Conservation (phyloP, 2,329 filamentous ascomycete species). For the Xylariaceae sp. region DNA sequence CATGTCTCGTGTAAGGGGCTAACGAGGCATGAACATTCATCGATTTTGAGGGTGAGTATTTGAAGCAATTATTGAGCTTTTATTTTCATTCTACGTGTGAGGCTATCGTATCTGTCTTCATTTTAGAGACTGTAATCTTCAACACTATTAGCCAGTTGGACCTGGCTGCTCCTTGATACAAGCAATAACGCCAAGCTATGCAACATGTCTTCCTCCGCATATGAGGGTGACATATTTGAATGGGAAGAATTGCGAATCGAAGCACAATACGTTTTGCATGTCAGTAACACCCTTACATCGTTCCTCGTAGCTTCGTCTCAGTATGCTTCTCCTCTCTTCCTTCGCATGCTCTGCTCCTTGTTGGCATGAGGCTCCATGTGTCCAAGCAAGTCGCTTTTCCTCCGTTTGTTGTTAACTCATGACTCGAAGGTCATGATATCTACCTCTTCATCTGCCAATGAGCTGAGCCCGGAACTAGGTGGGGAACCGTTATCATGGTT, state of each 20-base stretch:
- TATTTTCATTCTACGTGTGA: neutral
- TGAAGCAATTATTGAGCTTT: neutral
- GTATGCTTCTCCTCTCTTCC: no score
- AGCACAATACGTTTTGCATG: no score
- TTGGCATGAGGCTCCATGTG: neutral
- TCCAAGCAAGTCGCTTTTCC: neutral
- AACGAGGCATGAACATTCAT: no score
- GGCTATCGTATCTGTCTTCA: neutral
- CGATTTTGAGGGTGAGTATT: no score
- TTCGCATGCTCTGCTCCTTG: neutral
- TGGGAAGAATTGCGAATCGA: constrained; percentile 6
- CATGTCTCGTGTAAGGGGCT: no score
- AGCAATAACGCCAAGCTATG: constrained; percentile 14
- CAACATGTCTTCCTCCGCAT: neutral
- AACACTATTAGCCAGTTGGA: neutral
- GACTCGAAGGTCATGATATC: constrained; percentile 39
- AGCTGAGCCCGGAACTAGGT: constrained; percentile 54
- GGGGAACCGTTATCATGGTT: constrained; percentile 38
- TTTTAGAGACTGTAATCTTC: no score
- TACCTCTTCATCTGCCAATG: constrained; percentile 45
- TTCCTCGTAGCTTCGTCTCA: neutral
- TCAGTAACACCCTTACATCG: neutral
- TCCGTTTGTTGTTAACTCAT: neutral
- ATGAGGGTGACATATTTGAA: neutral
- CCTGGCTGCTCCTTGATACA: neutral